Evolutionary conservation across 495 filamentous ascomycete genomes (phyloP).

Genomic region (Bacidia gigantensis): DNA sequence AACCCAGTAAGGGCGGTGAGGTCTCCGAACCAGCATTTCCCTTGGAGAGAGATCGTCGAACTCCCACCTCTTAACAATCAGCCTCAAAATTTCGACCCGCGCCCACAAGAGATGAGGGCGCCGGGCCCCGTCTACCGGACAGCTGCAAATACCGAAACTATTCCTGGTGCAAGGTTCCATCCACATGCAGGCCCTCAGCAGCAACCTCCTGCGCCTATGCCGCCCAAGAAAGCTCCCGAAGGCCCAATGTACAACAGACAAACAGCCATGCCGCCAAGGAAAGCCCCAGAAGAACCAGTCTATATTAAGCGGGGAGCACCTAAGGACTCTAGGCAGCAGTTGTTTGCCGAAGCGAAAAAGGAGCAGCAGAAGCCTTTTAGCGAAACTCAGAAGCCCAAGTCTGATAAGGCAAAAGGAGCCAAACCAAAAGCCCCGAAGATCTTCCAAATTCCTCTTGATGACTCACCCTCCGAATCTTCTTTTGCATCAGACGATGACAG

Average conservation of each 20-base stretch:
- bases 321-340: background rate
- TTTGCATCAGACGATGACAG: background rate
- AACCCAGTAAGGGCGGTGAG: background rate
- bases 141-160: background rate
- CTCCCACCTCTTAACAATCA: too few relatives aligned
- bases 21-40: background rate
- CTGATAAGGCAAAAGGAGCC: background rate
- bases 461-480: slow-evolving; percentile 2
- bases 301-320: background rate
- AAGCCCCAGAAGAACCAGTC: background rate
- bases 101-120: background rate
- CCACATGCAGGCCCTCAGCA: background rate
- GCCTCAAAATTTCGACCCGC: background rate
- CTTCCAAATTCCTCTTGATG: background rate
- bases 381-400: background rate
- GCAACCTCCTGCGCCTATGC: background rate
- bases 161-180: background rate
- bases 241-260: too few relatives aligned
- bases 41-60: background rate
- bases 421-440: slow-evolving; percentile 1
- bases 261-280: background rate
- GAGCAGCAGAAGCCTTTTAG: background rate
- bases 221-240: background rate
- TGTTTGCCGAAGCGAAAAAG: too few relatives aligned
- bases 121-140: background rate